A percentile compares a stretch with the other conserved stretches of the same genome.
Evolutionary conservation across 31 red algal species (phyloP).

Genomic region (Odonthalia washingtoniensis): DNA sequence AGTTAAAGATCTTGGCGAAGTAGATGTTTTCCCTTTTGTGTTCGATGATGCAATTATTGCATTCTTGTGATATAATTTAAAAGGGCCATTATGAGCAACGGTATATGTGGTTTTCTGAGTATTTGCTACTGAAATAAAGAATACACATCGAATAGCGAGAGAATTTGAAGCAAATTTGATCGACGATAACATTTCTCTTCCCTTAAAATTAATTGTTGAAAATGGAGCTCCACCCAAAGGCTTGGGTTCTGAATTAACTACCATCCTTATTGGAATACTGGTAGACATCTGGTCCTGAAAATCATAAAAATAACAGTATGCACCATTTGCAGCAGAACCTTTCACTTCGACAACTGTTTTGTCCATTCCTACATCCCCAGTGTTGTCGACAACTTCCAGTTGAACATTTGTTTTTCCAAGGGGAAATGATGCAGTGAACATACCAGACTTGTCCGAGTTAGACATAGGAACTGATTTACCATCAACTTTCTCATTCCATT

Average conservation of each 20-base stretch:
- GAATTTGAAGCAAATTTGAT: conserved; percentile 52
- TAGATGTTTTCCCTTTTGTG: conserved; percentile 46
- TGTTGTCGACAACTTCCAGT: conserved; percentile 66
- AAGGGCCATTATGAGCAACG: conserved; percentile 61
- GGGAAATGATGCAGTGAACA: conserved; percentile 61
- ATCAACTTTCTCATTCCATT: conserved; percentile 20
- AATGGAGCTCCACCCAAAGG: conserved; percentile 35
- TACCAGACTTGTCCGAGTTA: conserved; percentile 50
- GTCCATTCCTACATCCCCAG: conserved; percentile 58
- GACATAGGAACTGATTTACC: conserved; percentile 32
- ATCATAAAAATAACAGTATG: conserved; percentile 70
- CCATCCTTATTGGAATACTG: conserved; percentile 31
- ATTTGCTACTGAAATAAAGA: conserved; percentile 47
- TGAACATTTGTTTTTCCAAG: conserved; percentile 59
- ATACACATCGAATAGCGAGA: conserved; percentile 56
- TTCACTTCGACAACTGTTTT: conserved; percentile 57
- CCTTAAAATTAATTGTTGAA: conserved; percentile 38
- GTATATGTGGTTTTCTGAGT: conserved; percentile 34
- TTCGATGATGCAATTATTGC: conserved; percentile 50
- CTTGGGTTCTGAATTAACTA: conserved; percentile 38
- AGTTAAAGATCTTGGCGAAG: conserved; percentile 21
- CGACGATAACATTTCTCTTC: neutral
- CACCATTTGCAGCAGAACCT: conserved; percentile 49
- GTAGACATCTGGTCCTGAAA: conserved; percentile 29
- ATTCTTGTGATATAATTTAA: conserved; percentile 53